Evolutionary conservation across 1,284 basidiomycete genomes (phyloP).

Genomic region (Bondarzewia mesenterica): DNA sequence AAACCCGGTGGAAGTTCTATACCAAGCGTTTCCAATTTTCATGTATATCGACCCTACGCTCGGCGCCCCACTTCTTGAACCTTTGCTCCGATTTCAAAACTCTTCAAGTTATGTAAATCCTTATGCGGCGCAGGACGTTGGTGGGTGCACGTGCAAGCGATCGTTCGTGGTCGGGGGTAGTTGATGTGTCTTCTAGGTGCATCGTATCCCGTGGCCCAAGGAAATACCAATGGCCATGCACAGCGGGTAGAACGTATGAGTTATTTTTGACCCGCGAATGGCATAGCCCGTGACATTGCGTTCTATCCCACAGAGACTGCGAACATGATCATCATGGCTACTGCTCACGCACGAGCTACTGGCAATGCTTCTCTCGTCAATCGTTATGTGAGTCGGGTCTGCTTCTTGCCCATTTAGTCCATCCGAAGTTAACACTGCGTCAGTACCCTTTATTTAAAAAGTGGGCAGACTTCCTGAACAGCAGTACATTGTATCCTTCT

Average conservation of each 20-base stretch:
- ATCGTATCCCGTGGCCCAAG: constrained; percentile 17
- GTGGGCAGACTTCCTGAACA: constrained; percentile 30
- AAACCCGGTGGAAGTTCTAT: constrained; percentile 40
- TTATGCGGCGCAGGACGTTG: constrained; percentile 34
- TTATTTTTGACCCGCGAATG: not conserved
- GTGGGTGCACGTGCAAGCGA: constrained; percentile 16
- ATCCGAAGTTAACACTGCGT: not conserved
- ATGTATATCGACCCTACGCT: constrained; percentile 37
- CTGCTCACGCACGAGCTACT: constrained; percentile 25
- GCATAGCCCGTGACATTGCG: not conserved
- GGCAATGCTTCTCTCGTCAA: constrained; percentile 24
- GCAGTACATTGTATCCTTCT: constrained; percentile 14
- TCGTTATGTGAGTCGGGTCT: constrained; percentile 17
- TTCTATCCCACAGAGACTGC: constrained; percentile 22
- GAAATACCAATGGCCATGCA: constrained; percentile 14
- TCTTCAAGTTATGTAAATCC: constrained; percentile 17
- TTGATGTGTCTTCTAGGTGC: constrained; percentile 2
- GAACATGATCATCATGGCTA: constrained; percentile 31
- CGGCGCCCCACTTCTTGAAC: constrained; percentile 30
- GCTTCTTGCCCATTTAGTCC: not conserved
- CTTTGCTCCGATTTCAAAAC: constrained; percentile 33
- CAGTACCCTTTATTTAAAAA: constrained; percentile 32
- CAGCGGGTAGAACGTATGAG: constrained; percentile 19
- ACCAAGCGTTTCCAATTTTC: constrained; percentile 35
- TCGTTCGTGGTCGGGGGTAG: no score